phyloP scores from a whole-genome alignment of 805 yeast species.

The Myxozyma melibiosi region DNA sequence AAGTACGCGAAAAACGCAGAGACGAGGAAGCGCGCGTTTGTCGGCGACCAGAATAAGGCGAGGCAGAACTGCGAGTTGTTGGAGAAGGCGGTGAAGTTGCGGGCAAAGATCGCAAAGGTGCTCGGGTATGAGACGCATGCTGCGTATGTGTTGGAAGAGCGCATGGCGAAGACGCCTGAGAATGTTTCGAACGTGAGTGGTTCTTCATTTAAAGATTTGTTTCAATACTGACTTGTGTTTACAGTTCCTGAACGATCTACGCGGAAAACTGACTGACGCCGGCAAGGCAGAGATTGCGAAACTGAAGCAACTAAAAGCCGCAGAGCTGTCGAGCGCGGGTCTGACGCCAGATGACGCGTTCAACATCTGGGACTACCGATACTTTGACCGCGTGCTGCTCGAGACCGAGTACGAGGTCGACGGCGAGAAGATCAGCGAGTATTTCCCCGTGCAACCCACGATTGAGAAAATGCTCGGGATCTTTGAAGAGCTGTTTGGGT shows the following conservation, averaged over 20 bases:
- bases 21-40: conserved; percentile 66
- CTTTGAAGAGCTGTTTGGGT: conserved; percentile 68
- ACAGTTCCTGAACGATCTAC: conserved; percentile 64
- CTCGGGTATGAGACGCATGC: conserved; percentile 72
- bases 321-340: conserved; percentile 53
- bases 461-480: conserved; percentile 68
- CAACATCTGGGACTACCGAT: conserved; percentile 76
- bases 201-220: not conserved
- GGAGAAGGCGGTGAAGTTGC: conserved; percentile 58
- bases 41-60: conserved; percentile 69
- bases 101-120: conserved; percentile 62
- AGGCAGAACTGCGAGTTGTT: conserved; percentile 66
- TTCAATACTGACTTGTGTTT: not conserved
- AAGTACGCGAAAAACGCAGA: conserved; percentile 65
- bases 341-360: conserved; percentile 45
- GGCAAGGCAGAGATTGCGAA: conserved; percentile 57
- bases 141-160: conserved; percentile 68
- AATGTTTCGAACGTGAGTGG: conserved; percentile 49
- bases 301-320: conserved; percentile 55
- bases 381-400: conserved; percentile 63
- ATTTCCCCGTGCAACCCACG: conserved; percentile 72
- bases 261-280: conserved; percentile 57
- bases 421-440: conserved; percentile 69
- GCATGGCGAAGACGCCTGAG: conserved; percentile 74
- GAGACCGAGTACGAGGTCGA: conserved; percentile 74